Conservation (phyloP, 345 rosid genomes). For the Stellera chamaejasme region DNA sequence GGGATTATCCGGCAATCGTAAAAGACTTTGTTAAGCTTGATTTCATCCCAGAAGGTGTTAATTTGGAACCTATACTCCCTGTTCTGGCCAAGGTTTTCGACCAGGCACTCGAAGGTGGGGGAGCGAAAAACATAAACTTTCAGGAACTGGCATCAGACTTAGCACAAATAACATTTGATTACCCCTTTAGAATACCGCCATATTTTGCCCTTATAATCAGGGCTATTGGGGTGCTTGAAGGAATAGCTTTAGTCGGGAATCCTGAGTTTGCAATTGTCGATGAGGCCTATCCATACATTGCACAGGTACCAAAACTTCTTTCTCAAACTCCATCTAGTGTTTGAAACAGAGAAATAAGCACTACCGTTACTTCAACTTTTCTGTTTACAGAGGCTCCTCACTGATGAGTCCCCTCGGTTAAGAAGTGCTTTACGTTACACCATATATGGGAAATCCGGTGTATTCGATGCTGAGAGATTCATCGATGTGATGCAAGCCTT, state of each 20-base stretch:
- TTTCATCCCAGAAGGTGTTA: constrained; percentile 93
- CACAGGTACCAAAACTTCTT: constrained; percentile 53
- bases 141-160: constrained; percentile 95
- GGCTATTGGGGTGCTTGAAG: constrained; percentile 96
- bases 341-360: background rate
- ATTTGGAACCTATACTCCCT: constrained; percentile 89
- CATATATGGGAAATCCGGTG: constrained; percentile 84
- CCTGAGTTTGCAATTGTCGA: constrained; percentile 92
- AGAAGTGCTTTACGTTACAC: constrained; percentile 84
- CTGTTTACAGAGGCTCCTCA: constrained; percentile 68
- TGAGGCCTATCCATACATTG: constrained; percentile 95
- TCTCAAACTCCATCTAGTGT: background rate
- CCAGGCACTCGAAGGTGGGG: constrained; percentile 99
- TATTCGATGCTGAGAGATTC: constrained; percentile 97
- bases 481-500: constrained; percentile 98
- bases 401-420: constrained; percentile 85
- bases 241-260: constrained; percentile 92
- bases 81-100: constrained; percentile 95
- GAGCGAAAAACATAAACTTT: constrained; percentile 84
- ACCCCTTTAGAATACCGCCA: constrained; percentile 97
- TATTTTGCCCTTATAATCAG: constrained; percentile 94
- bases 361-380: background rate
- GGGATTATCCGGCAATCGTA: constrained; percentile 83
- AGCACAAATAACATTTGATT: constrained; percentile 95
- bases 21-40: constrained; percentile 92